phyloP scores from a whole-genome alignment of 805 yeast genomes.

The Jamesozyma piceae region DNA sequence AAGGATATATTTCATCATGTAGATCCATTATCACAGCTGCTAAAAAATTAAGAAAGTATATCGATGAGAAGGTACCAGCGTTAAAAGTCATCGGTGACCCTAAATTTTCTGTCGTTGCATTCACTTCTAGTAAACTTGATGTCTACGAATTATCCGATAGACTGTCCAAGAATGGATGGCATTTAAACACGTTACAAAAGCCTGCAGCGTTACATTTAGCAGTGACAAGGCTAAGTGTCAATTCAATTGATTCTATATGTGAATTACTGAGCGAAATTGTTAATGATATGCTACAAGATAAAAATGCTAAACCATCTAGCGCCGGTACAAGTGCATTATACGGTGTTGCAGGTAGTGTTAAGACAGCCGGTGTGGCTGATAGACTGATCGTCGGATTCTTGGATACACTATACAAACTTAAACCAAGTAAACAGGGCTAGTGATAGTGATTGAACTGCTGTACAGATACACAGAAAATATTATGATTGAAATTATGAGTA shows the following conservation, averaged over 20 bases:
- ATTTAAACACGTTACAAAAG: constrained; percentile 71
- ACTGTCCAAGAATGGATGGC: constrained; percentile 61
- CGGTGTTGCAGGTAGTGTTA: constrained; percentile 90
- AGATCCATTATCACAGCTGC: constrained; percentile 59
- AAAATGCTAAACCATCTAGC: constrained; percentile 23
- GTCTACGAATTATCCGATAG: constrained; percentile 74
- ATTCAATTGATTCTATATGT: constrained; percentile 52
- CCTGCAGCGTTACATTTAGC: constrained; percentile 93
- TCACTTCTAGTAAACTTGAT: constrained; percentile 51
- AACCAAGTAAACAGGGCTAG: constrained; percentile 8
- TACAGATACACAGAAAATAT: too few species aligned
- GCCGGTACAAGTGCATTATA: constrained; percentile 81
- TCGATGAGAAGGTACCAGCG: constrained; percentile 42
- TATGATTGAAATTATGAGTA: too few species aligned
- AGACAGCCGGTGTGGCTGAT: constrained; percentile 77
- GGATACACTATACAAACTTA: constrained; percentile 63
- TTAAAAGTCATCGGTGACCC: constrained; percentile 81
- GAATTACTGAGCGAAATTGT: constrained; percentile 41
- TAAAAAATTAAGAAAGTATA: constrained; percentile 41
- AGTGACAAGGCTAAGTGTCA: constrained; percentile 60
- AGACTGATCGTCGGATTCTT: constrained; percentile 69
- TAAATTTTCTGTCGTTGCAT: constrained; percentile 68
- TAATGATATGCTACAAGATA: constrained; percentile 31
- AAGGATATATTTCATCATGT: constrained; percentile 69
- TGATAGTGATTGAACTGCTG: too few species aligned